These are phyloP conservation scores for Spathaspora girioi DNA, from an alignment of 805 yeast genomes.

Conservation along the genomic window DNA sequence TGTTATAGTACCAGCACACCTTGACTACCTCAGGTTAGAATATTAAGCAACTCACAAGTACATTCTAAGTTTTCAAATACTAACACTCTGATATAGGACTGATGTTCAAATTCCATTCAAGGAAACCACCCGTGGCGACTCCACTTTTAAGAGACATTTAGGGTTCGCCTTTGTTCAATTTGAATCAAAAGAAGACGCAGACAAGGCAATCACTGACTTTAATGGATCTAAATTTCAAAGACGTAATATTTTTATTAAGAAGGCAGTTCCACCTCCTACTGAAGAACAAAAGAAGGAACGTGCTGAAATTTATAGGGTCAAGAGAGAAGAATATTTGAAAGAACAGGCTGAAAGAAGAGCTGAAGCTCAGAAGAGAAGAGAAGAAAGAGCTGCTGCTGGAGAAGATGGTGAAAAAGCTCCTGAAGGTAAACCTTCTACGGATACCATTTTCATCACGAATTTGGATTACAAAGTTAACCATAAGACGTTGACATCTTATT, in stretches of 20 bases:
- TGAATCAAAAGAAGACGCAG: constrained; percentile 40
- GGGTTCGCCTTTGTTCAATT: constrained; percentile 64
- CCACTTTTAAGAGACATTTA: constrained; percentile 40
- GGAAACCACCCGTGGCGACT: constrained; percentile 28
- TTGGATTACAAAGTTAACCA: constrained; percentile 49
- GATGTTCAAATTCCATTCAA: constrained; percentile 51
- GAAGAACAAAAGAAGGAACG: constrained; percentile 40
- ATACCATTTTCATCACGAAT: constrained; percentile 61
- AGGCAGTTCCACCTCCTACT: constrained; percentile 52
- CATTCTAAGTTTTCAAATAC: too few relatives aligned
- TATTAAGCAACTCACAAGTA: too few relatives aligned
- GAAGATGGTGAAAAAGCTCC: constrained; percentile 16
- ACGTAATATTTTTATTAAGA: constrained; percentile 47
- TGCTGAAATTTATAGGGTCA: constrained; percentile 30
- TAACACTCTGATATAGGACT: constrained; percentile 19
- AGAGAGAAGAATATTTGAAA: constrained; percentile 17
- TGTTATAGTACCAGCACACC: too few relatives aligned
- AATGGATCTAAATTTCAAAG: constrained; percentile 43
- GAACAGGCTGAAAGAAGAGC: constrained; percentile 17
- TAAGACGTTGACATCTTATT: constrained; percentile 43
- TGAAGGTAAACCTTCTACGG: constrained; percentile 53
- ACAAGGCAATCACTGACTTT: constrained; percentile 38
- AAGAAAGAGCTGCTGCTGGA: constrained; percentile 4
- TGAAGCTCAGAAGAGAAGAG: constrained; percentile 9
- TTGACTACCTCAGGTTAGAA: too few relatives aligned